phyloP scores from a whole-genome alignment of 495 filamentous ascomycete genomes.

The Xylaria intraflava region DNA sequence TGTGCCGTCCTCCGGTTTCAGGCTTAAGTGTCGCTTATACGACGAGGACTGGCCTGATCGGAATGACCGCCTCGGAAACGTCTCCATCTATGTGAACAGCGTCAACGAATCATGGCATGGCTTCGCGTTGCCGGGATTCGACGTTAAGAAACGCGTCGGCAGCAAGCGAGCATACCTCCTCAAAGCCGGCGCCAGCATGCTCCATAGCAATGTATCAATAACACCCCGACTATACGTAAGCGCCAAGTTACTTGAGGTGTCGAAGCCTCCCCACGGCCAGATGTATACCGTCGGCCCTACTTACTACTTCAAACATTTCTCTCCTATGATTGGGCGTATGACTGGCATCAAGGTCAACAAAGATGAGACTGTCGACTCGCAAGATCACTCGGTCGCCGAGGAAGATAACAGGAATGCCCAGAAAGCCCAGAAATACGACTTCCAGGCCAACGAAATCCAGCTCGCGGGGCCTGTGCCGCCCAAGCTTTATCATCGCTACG shows the following conservation, averaged over 20 bases:
- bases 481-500: conserved; percentile 78
- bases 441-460: conserved; percentile 91
- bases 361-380: conserved; percentile 31
- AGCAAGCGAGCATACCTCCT: conserved; percentile 79
- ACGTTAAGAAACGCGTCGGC: conserved; percentile 73
- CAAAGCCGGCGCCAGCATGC: conserved; percentile 49
- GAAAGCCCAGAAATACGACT: conserved; percentile 69
- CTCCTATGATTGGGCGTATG: conserved; percentile 79
- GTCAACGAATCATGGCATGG: conserved; percentile 62
- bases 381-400: conserved; percentile 19
- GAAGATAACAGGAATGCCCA: conserved; percentile 26
- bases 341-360: conserved; percentile 64
- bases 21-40: conserved; percentile 71
- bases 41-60: conserved; percentile 86
- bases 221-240: conserved; percentile 55
- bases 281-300: conserved; percentile 73
- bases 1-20: conserved; percentile 69
- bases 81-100: conserved; percentile 53
- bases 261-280: conserved; percentile 64
- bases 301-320: conserved; percentile 77
- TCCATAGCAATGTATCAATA: conserved; percentile 51
- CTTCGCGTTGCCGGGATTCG: conserved; percentile 53
- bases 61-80: conserved; percentile 82
- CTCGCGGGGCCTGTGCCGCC: conserved; percentile 73
- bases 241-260: conserved; percentile 67